Conservation (phyloP, 2,329 filamentous ascomycete genomes). For the Scedosporium aurantiacum region DNA sequence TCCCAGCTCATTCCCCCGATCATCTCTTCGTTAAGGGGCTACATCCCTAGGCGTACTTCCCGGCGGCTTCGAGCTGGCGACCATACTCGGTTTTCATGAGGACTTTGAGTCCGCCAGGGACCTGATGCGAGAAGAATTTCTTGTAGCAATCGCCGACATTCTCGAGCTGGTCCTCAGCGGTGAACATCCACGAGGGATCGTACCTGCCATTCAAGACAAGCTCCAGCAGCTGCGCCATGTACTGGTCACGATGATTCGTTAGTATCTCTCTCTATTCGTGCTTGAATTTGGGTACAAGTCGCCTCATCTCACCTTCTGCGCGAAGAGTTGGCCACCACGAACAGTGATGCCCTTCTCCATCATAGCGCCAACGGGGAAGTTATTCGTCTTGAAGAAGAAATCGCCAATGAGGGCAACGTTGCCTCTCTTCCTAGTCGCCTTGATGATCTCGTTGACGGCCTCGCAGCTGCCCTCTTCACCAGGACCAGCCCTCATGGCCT, state of each 20-base stretch:
- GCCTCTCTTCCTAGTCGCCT: constrained; percentile 19
- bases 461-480: constrained; percentile 18
- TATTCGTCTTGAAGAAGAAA: constrained; percentile 17
- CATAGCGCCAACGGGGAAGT: constrained; percentile 19
- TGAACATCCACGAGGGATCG: background rate
- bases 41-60: background rate
- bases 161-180: background rate
- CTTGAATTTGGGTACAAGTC: background rate
- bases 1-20: background rate
- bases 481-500: constrained; percentile 10
- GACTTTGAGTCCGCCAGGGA: background rate
- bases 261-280: background rate
- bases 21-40: background rate
- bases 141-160: background rate
- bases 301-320: constrained; percentile 6
- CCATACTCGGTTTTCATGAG: background rate
- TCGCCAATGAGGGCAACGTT: constrained; percentile 19
- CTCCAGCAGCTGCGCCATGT: background rate
- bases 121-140: background rate
- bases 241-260: background rate
- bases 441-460: constrained; percentile 17
- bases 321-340: constrained; percentile 17
- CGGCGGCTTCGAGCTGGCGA: background rate
- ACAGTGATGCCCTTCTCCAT: constrained; percentile 22
- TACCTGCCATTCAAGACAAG: background rate